Evolutionary conservation across 805 yeast species (phyloP).

Genomic region (Debaryomyces castellii): DNA sequence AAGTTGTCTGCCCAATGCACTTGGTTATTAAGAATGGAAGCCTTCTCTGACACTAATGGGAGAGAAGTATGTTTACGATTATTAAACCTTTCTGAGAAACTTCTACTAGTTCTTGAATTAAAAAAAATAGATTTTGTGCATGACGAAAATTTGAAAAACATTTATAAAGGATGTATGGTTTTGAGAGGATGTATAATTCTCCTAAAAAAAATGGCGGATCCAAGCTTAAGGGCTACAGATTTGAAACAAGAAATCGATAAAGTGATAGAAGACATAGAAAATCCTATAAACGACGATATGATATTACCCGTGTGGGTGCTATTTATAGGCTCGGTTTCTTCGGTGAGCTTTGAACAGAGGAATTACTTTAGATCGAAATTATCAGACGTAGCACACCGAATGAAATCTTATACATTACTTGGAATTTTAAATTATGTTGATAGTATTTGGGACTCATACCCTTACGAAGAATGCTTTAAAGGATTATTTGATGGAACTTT

Average conservation of each 20-base stretch:
- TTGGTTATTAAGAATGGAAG: slow-evolving; percentile 2
- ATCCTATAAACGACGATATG: not conserved
- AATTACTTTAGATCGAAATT: not conserved
- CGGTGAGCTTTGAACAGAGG: not conserved
- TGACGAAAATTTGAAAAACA: not conserved
- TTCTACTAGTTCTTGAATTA: not conserved
- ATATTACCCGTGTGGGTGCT: slow-evolving; percentile 3
- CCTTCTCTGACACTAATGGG: not conserved
- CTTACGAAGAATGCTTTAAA: not conserved
- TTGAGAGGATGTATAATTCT: slow-evolving; percentile 1
- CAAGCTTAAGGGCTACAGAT: not conserved
- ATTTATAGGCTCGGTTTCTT: not conserved
- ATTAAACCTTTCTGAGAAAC: not conserved
- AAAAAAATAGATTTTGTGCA: not conserved
- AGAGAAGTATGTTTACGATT: not conserved
- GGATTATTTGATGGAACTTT: not conserved
- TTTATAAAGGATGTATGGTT: slow-evolving; percentile 2
- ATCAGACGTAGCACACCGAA: not conserved
- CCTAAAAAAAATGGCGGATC: not conserved
- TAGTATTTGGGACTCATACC: not conserved
- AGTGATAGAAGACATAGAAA: not conserved
- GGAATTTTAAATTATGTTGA: not conserved
- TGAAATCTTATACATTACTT: slow-evolving; percentile 1
- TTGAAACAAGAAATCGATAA: not conserved
- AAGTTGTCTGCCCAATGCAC: not conserved